Evolutionary conservation across 805 yeast species (phyloP).

Genomic region (Saturnispora saitoi): DNA sequence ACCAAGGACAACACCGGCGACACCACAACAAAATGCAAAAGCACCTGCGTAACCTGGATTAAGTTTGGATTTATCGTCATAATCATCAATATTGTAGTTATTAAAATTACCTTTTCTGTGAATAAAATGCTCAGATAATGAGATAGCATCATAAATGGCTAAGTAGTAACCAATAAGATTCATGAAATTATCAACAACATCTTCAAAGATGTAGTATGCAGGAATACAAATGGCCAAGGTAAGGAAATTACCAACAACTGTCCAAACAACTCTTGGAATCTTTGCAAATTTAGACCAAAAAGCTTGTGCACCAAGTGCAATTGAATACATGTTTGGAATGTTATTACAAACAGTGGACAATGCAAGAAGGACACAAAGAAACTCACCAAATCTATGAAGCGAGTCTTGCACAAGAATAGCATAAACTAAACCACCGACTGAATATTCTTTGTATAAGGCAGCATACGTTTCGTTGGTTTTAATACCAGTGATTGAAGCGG

Average conservation of each 20-base stretch:
- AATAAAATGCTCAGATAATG: constrained; percentile 75
- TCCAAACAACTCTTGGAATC: constrained; percentile 81
- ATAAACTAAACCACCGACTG: constrained; percentile 77
- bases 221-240: constrained; percentile 86
- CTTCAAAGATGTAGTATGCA: constrained; percentile 65
- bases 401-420: constrained; percentile 72
- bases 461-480: constrained; percentile 37
- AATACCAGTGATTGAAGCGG: constrained; percentile 73
- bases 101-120: constrained; percentile 50
- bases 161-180: constrained; percentile 85
- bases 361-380: constrained; percentile 77
- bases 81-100: constrained; percentile 56
- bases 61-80: constrained; percentile 46
- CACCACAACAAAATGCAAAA: constrained; percentile 73
- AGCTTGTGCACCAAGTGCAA: constrained; percentile 80
- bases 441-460: constrained; percentile 41
- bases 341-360: constrained; percentile 85
- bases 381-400: constrained; percentile 81
- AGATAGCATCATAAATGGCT: constrained; percentile 72
- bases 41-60: constrained; percentile 78
- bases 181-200: constrained; percentile 81
- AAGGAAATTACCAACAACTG: constrained; percentile 62
- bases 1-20: constrained; percentile 78
- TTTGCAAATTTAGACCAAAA: constrained; percentile 65
- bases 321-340: constrained; percentile 90